Evolutionary conservation across 2,329 filamentous ascomycete species (phyloP).

Genomic region (Eurotiales sp.): DNA sequence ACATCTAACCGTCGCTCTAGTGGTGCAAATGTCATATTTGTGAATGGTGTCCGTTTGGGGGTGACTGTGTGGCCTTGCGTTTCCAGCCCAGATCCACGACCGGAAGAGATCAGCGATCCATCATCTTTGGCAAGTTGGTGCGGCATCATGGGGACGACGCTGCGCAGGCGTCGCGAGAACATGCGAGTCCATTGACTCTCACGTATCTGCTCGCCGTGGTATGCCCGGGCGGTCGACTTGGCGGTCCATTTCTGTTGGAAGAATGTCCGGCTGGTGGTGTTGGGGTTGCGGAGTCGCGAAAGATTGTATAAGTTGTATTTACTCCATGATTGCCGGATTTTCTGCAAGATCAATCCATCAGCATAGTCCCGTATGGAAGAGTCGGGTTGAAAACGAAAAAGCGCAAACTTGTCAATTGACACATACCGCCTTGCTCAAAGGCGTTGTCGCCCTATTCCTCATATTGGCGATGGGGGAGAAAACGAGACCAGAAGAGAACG

Average conservation of each 20-base stretch:
- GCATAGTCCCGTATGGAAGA: too few relatives aligned
- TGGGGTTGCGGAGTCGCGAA: conserved; percentile 49
- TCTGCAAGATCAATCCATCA: conserved; percentile 51
- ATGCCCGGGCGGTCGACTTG: conserved; percentile 77
- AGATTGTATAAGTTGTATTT: conserved; percentile 97
- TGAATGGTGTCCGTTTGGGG: conserved; percentile 67
- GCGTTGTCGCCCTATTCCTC: conserved; percentile 44
- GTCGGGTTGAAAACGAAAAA: too few relatives aligned
- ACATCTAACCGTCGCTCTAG: conserved; percentile 87
- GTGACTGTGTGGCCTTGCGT: conserved; percentile 21
- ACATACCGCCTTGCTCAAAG: conserved; percentile 39
- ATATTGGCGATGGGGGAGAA: conserved; percentile 30
- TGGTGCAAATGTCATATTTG: conserved; percentile 93
- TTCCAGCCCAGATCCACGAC: conserved; percentile 63
- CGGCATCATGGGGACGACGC: conserved; percentile 82
- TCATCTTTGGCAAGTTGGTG: conserved; percentile 74
- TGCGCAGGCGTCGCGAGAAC: conserved; percentile 76
- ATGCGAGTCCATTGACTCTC: conserved; percentile 93
- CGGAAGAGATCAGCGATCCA: conserved; percentile 77
- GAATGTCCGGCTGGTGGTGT: conserved; percentile 59
- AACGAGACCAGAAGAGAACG: neutral
- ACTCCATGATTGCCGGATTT: conserved; percentile 93
- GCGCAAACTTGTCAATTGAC: conserved; percentile 9
- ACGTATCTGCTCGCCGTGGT: conserved; percentile 91
- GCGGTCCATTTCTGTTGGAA: conserved; percentile 98